phyloP scores from a whole-genome alignment of 2,329 filamentous ascomycete genomes.

The Macroventuria anomochaeta region DNA sequence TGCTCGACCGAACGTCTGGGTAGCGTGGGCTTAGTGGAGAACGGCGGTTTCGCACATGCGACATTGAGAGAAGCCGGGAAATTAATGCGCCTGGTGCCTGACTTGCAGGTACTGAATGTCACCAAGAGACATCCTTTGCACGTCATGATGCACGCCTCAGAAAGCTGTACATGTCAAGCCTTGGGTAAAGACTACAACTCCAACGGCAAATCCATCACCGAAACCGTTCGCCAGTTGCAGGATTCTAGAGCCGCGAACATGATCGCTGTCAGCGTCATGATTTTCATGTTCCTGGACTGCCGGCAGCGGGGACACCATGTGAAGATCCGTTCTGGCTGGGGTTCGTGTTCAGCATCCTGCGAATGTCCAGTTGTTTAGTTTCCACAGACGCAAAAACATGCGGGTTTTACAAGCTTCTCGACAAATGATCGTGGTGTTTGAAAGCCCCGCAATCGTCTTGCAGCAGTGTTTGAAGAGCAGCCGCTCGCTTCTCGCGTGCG shows the following conservation, averaged over 20 bases:
- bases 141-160: conserved; percentile 1
- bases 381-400: conserved; percentile 8
- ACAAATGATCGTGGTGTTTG: conserved; percentile 2
- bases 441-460: not conserved
- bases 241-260: conserved; percentile 3
- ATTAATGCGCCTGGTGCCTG: conserved; percentile 5
- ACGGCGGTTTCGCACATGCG: conserved; percentile 5
- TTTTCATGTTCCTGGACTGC: conserved; percentile 3
- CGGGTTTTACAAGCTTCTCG: conserved; percentile 9
- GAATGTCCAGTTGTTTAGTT: conserved; percentile 10
- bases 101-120: conserved; percentile 1
- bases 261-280: conserved; percentile 8
- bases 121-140: not conserved
- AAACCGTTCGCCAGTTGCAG: not conserved
- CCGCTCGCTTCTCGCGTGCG: conserved; percentile 37
- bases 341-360: conserved; percentile 1
- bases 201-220: not conserved
- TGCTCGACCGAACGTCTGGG: conserved; percentile 9
- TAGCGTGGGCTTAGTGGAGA: not conserved
- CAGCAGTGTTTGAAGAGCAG: conserved; percentile 43
- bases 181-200: not conserved
- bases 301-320: conserved; percentile 14
- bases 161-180: not conserved
- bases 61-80: not conserved
- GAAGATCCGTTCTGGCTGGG: conserved; percentile 12